These are phyloP conservation scores for Ophiostoma quercus DNA, from an alignment of 2,329 filamentous ascomycete genomes.

Conservation along the genomic window DNA sequence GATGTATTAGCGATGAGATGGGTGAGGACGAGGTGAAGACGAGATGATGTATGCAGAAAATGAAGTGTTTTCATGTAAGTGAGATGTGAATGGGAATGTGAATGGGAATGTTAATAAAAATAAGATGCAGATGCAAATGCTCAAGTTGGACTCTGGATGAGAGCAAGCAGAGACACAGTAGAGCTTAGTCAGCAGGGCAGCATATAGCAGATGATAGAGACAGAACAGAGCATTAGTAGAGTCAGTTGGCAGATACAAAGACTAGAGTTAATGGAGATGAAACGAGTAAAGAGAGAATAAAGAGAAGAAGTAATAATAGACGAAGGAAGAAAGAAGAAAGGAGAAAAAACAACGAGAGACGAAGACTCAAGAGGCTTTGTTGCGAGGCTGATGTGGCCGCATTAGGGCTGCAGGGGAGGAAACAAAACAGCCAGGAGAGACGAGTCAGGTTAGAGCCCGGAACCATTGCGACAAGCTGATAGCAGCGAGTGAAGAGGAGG, in stretches of 20 bases:
- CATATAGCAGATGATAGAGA: not conserved
- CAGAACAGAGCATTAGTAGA: constrained; percentile 10
- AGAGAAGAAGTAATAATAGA: no score
- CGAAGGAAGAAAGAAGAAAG: not conserved
- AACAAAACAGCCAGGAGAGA: not conserved
- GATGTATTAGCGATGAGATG: constrained; percentile 19
- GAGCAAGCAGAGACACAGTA: not conserved
- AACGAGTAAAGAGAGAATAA: not conserved
- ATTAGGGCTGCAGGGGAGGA: constrained; percentile 2
- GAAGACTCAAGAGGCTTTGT: not conserved
- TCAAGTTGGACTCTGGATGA: not conserved
- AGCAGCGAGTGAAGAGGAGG: not conserved
- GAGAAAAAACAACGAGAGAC: not conserved
- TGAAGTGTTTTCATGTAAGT: not conserved
- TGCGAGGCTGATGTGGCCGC: not conserved
- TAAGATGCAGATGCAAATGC: not conserved
- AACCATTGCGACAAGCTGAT: not conserved
- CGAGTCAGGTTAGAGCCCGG: not conserved
- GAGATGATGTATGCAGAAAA: not conserved
- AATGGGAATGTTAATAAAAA: not conserved
- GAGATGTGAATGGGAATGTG: not conserved
- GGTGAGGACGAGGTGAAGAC: no score
- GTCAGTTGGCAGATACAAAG: not conserved
- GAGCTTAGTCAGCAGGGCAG: not conserved
- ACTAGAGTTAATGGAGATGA: not conserved